Base-by-base conservation (phyloP, 2,329 filamentous ascomycete genomes). In the Penicillium nordicum region DNA sequence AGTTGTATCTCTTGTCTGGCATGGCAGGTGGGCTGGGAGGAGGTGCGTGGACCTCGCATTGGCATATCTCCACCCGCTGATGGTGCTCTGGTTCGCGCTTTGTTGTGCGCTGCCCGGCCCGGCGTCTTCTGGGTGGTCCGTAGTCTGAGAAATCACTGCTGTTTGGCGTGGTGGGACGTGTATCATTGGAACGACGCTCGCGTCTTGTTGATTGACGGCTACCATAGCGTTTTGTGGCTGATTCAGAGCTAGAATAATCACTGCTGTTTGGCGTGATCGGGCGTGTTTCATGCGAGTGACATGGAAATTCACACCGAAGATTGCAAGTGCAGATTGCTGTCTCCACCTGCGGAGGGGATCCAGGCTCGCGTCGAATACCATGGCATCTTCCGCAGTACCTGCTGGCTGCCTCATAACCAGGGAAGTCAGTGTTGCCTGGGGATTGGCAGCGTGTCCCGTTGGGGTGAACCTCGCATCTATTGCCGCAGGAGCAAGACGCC, bases 141-240 rank as follows among this genome's bases (percentile, higher is more conserved):
- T 46, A 37, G 34, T 53, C 55, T 5, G 50, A 53, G 9, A 30
- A 14, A 23, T 57, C 53, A 29, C 45, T 58, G 37, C 25, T 49
- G 40, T 34, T 55, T 8, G 46, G 37, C 2, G 45, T 55, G 9
- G 38, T 42, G 14, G 46, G 45, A 37, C 23, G 45, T 9, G 46
- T 29, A 7, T 50, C 14, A 14, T 10, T 21, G 23, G 30, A n/a
- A n/a, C 18, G 30, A 27, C 23, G 37, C 38, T 34, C 29, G 23
- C 18, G n/a, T 30, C 23, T 55, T 11, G 23, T 8, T 30, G 23
- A 18, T 12, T 36, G 30, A 44, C 38, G 42, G n/a, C 23, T 23
- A 18, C 11, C 23, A 18, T 32, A 18, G 18, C 10, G 42, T 23
- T 30, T 30, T 30, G 14, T 50, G 38, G 10, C n/a, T 11, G 32